Evolutionary conservation across 2,329 filamentous ascomycete species (phyloP).

Genomic region (Corinectria fuckeliana): DNA sequence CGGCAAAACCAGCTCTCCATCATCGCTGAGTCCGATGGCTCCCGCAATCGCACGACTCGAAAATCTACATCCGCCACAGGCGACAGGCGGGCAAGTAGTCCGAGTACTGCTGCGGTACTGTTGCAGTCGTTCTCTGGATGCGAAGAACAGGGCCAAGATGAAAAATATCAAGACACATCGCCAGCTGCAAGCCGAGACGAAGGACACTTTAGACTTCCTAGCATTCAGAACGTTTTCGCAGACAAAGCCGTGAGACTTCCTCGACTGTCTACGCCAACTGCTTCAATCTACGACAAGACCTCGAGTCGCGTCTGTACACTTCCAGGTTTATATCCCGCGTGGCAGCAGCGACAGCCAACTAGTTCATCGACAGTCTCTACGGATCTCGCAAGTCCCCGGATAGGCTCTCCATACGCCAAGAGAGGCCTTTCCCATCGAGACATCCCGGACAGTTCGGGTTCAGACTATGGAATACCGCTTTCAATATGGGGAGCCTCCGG

Average conservation of each 20-base stretch:
- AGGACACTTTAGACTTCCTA: not conserved
- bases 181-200: not conserved
- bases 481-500: not conserved
- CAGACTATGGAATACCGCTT: not conserved
- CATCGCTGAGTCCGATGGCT: slow-evolving; percentile 17
- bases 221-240: not conserved
- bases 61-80: not conserved
- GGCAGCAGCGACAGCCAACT: not conserved
- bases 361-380: not conserved
- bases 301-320: not conserved
- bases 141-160: not conserved
- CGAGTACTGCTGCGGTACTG: slow-evolving; percentile 11
- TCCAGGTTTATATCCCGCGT: not conserved
- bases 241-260: not conserved
- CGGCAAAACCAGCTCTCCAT: slow-evolving; percentile 1
- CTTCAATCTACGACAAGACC: not conserved
- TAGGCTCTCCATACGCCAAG: not conserved
- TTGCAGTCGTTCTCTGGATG: slow-evolving; percentile 15
- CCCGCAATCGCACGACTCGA: not conserved
- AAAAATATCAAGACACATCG: not conserved
- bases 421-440: not conserved
- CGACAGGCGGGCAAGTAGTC: slow-evolving; percentile 4
- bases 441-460: not conserved
- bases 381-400: not conserved
- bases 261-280: not conserved